Evolutionary conservation across 257 asterid species (phyloP).

Genomic region (Petunia secreta): DNA sequence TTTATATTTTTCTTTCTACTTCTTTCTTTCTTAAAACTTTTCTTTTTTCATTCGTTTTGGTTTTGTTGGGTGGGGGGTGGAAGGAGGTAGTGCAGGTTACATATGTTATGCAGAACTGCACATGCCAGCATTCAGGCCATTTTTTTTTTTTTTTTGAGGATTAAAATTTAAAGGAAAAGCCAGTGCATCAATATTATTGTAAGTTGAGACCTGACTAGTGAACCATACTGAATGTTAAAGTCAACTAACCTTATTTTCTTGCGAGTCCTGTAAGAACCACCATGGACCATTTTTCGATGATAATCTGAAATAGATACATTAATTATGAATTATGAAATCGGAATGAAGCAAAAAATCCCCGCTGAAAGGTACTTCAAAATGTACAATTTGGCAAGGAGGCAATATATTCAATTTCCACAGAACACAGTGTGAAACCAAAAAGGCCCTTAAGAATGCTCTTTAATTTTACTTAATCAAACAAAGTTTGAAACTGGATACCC

Average conservation of each 20-base stretch:
- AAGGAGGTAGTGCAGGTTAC: not conserved
- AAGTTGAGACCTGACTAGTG: not conserved
- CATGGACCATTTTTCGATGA: conserved; percentile 49
- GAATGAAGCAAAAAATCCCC: not conserved
- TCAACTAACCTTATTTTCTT: conserved; percentile 36
- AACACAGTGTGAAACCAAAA: not conserved
- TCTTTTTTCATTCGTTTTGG: not conserved
- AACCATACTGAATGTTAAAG: not conserved
- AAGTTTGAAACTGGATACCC: not conserved
- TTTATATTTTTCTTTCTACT: too few species aligned
- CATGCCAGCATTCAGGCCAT: not conserved
- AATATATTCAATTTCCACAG: not conserved
- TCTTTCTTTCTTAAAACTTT: too few species aligned
- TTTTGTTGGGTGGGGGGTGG: not conserved
- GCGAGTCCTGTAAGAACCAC: conserved; percentile 49
- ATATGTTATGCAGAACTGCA: not conserved
- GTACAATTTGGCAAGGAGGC: not conserved
- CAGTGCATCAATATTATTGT: not conserved
- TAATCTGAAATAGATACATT: conserved; percentile 34
- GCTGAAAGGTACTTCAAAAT: conserved; percentile 7
- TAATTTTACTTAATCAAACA: not conserved
- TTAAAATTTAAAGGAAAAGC: not conserved
- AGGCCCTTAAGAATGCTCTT: not conserved
- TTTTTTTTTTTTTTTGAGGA: not conserved
- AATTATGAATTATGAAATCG: not conserved